These are phyloP conservation scores for Candida ipomoeae DNA, from an alignment of 805 yeast species.

Conservation along the genomic window DNA sequence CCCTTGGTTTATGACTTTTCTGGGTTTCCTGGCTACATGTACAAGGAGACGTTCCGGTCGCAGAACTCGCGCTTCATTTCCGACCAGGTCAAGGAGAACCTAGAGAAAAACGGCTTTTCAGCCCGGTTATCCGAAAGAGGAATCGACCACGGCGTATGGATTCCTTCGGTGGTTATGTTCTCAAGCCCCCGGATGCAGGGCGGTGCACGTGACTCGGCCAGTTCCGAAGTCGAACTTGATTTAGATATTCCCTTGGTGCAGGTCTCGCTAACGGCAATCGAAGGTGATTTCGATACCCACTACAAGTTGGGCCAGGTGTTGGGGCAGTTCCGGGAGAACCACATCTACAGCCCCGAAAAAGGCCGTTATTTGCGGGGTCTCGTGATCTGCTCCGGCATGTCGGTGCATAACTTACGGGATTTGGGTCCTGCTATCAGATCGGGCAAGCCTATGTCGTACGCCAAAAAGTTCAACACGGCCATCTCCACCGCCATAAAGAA, in stretches of 20 bases:
- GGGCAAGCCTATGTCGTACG: slow-evolving; percentile 42
- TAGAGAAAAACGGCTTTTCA: slow-evolving; percentile 41
- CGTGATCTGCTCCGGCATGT: slow-evolving; percentile 69
- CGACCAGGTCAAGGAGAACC: slow-evolving; percentile 36
- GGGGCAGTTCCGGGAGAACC: slow-evolving; percentile 44
- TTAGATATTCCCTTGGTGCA: slow-evolving; percentile 47
- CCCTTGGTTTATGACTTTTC: slow-evolving; percentile 68
- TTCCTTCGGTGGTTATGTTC: slow-evolving; percentile 71
- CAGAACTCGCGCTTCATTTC: slow-evolving; percentile 43
- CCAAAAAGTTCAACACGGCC: slow-evolving; percentile 46
- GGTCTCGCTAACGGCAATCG: slow-evolving; percentile 43
- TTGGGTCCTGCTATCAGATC: slow-evolving; percentile 24
- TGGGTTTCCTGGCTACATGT: slow-evolving; percentile 66
- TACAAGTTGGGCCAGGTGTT: slow-evolving; percentile 55
- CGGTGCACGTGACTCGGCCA: too few species aligned
- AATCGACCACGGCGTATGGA: slow-evolving; percentile 82
- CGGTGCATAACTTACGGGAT: slow-evolving; percentile 71
- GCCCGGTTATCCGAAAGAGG: slow-evolving; percentile 54
- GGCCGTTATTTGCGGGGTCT: slow-evolving; percentile 30
- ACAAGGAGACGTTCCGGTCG: slow-evolving; percentile 58
- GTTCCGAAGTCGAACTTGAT: slow-evolving; percentile 25
- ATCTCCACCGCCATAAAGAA: slow-evolving; percentile 35
- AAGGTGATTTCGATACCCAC: slow-evolving; percentile 38
- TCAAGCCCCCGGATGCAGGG: slow-evolving; percentile 20
- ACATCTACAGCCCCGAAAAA: slow-evolving; percentile 27